phyloP scores from a whole-genome alignment of 345 rosid genomes.

The Aquilaria sinensis region DNA sequence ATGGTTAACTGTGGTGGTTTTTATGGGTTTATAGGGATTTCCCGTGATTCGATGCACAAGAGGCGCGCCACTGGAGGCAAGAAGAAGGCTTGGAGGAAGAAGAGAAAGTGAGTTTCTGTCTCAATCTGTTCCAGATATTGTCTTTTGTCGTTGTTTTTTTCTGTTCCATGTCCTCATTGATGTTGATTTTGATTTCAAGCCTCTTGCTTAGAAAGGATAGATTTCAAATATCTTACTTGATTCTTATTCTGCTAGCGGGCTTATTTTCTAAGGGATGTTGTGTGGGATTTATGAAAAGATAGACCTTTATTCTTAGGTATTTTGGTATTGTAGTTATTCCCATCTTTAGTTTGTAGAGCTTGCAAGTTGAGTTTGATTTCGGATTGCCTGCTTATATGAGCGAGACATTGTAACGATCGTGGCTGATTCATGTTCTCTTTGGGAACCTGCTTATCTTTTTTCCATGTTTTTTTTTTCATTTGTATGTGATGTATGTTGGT shows the following conservation, averaged over 20 bases:
- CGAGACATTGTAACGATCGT: no score
- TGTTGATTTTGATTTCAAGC: not conserved
- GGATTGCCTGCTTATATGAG: no score
- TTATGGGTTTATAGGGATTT: conserved; percentile 37
- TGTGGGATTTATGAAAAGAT: no score
- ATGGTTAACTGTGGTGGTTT: not conserved
- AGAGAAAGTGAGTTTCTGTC: conserved; percentile 48
- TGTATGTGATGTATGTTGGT: no score
- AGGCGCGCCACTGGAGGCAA: conserved; percentile 91
- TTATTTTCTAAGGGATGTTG: not conserved
- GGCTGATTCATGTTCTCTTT: no score
- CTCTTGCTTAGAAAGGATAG: not conserved
- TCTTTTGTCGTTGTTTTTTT: not conserved
- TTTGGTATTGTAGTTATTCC: not conserved
- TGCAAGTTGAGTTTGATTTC: not conserved
- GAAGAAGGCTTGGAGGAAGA: conserved; percentile 89
- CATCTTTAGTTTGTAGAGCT: not conserved
- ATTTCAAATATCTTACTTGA: not conserved
- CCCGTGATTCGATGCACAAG: conserved; percentile 90
- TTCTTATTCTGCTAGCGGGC: no score
- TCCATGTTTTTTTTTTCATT: not conserved
- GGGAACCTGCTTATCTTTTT: not conserved
- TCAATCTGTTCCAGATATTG: no score
- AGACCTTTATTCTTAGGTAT: no score
- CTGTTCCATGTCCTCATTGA: not conserved